Conservation (phyloP, 2,329 filamentous ascomycete species). For the Coniochaeta prunicola region DNA sequence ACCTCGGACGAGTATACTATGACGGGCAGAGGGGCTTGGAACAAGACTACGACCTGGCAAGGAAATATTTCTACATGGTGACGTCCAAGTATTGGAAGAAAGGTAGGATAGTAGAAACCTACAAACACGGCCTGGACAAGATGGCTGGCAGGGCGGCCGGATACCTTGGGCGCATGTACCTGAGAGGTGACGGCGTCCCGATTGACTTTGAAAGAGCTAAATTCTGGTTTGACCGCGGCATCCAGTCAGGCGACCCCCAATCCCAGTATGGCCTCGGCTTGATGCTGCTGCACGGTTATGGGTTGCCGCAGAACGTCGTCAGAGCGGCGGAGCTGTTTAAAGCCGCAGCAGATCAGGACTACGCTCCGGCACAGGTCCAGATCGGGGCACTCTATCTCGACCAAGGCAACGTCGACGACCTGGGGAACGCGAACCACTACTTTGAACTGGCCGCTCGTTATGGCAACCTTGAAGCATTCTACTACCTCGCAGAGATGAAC, state of each 20-base stretch:
- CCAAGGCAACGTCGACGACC: conserved; percentile 63
- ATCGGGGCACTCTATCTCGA: conserved; percentile 81
- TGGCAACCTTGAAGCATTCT: conserved; percentile 81
- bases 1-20: conserved; percentile 79
- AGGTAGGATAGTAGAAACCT: conserved; percentile 64
- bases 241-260: conserved; percentile 68
- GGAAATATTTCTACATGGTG: conserved; percentile 74
- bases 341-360: conserved; percentile 73
- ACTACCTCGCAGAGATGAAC: conserved; percentile 84
- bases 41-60: conserved; percentile 64
- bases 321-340: conserved; percentile 72
- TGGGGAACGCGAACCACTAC: conserved; percentile 73
- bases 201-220: conserved; percentile 72
- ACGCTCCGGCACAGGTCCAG: conserved; percentile 72
- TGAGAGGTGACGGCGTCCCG: conserved; percentile 76
- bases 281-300: conserved; percentile 75
- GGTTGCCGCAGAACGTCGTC: conserved; percentile 57
- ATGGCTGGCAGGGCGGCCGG: conserved; percentile 77
- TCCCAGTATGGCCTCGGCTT: conserved; percentile 80
- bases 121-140: conserved; percentile 65
- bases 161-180: conserved; percentile 81
- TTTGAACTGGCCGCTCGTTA: conserved; percentile 82
- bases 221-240: conserved; percentile 77
- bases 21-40: conserved; percentile 74
- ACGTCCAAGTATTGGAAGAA: conserved; percentile 75